These are phyloP conservation scores for Panellus pusillus DNA, from an alignment of 768 basidiomycete genomes.

Conservation along the genomic window DNA sequence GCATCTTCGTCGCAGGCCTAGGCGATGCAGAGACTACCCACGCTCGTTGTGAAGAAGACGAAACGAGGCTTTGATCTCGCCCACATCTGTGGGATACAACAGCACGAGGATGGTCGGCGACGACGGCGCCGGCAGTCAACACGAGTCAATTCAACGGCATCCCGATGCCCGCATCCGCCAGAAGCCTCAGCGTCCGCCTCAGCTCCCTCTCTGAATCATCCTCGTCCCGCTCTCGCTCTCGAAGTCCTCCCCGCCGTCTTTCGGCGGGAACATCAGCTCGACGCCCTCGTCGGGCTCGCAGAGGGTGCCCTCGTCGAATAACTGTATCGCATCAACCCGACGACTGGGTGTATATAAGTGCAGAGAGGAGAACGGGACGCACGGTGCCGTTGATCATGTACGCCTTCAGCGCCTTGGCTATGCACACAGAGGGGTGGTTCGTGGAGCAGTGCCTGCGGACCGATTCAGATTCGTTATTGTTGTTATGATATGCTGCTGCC, in stretches of 20 bases:
- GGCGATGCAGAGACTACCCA: no score
- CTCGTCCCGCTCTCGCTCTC: neutral
- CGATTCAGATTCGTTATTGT: neutral
- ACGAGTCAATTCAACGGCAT: neutral
- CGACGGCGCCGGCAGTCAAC: no score
- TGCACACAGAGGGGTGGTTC: conserved; percentile 13
- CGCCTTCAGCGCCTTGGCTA: conserved; percentile 5
- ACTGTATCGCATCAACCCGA: no score
- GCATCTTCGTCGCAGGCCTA: no score
- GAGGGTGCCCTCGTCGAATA: conserved; percentile 12
- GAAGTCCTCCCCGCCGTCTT: neutral
- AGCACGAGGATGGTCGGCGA: no score
- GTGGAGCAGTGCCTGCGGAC: conserved; percentile 13
- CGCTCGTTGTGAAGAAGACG: no score
- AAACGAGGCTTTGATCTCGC: no score
- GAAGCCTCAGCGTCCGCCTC: neutral
- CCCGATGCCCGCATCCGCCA: conserved; percentile 10
- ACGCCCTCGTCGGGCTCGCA: conserved; percentile 17
- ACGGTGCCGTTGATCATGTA: conserved; percentile 14
- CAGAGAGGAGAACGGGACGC: no score
- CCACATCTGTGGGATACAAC: no score
- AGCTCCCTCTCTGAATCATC: neutral
- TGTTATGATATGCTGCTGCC: no score
- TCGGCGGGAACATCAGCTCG: conserved; percentile 15
- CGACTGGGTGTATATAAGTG: no score